Evolutionary conservation across 1,284 basidiomycete species (phyloP).

Genomic region (Trametes sp.): DNA sequence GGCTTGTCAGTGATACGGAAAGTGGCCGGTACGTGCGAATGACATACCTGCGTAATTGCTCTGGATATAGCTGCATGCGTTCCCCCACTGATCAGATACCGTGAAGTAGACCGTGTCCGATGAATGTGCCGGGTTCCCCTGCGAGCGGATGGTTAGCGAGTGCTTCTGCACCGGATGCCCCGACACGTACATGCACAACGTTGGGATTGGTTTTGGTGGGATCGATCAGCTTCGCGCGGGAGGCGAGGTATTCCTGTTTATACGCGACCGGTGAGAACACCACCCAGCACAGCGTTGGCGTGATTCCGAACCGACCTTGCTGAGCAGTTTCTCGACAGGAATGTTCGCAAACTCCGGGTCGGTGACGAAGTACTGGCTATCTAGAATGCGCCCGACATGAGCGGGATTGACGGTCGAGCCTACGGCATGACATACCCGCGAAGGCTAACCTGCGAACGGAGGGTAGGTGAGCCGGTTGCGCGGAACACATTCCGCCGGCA

Average conservation of each 20-base stretch:
- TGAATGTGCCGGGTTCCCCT: slow-evolving; percentile 83
- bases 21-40: too few relatives aligned
- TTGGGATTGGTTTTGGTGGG: slow-evolving; percentile 67
- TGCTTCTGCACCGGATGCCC: slow-evolving; percentile 2
- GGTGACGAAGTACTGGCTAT: slow-evolving; percentile 87
- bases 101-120: slow-evolving; percentile 96
- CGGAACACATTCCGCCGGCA: too few relatives aligned
- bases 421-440: slow-evolving; percentile 54
- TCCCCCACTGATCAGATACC: slow-evolving; percentile 89
- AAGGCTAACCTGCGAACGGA: slow-evolving; percentile 71
- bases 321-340: slow-evolving; percentile 81
- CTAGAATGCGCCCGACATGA: slow-evolving; percentile 48
- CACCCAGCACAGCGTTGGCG: not conserved
- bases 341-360: slow-evolving; percentile 83
- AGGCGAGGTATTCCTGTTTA: slow-evolving; percentile 77
- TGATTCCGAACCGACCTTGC: slow-evolving; percentile 66
- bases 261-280: not conserved
- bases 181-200: slow-evolving; percentile 67
- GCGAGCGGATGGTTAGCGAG: slow-evolving; percentile 6
- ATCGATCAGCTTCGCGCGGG: slow-evolving; percentile 85
- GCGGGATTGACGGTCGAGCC: not conserved
- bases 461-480: not conserved
- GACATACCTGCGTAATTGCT: slow-evolving; percentile 92
- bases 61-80: slow-evolving; percentile 95
- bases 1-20: slow-evolving; percentile 4